phyloP scores from a whole-genome alignment of 768 basidiomycete genomes.

The Mycena kentingensis region DNA sequence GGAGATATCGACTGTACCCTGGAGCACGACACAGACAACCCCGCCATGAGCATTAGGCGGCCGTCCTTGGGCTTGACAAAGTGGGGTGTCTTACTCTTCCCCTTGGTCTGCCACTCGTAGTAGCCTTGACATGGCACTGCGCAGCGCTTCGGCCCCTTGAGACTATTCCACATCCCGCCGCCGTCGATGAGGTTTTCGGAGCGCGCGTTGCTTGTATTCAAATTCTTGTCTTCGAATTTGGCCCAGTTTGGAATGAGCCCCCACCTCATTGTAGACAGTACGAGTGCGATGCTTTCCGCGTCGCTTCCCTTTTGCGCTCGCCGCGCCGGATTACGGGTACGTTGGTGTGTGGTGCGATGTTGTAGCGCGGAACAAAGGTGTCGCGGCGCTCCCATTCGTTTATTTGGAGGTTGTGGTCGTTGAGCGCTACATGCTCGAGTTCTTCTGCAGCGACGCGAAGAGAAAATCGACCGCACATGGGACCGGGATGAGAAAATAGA shows the following conservation, averaged over 20 bases:
- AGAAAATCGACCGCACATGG: not conserved
- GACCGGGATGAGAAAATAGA: too few relatives aligned
- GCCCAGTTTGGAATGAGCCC: constrained; percentile 86
- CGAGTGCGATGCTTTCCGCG: constrained; percentile 36
- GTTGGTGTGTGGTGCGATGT: constrained; percentile 80
- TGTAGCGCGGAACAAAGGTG: constrained; percentile 62
- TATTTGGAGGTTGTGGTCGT: constrained; percentile 2
- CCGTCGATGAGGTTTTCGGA: constrained; percentile 77
- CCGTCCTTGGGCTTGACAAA: constrained; percentile 72
- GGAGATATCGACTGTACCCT: constrained; percentile 44
- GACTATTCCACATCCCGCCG: constrained; percentile 81
- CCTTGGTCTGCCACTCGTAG: constrained; percentile 93
- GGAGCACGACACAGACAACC: constrained; percentile 75
- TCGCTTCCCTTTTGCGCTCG: constrained; percentile 28
- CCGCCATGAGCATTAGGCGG: constrained; percentile 80
- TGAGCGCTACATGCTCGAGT: constrained; percentile 1
- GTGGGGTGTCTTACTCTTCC: constrained; percentile 77
- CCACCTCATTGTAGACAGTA: constrained; percentile 88
- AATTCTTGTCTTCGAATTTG: constrained; percentile 66
- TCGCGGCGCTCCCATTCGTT: constrained; percentile 43
- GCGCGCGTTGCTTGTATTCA: constrained; percentile 91
- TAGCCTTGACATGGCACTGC: constrained; percentile 87
- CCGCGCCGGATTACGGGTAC: constrained; percentile 71
- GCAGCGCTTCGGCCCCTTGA: constrained; percentile 83
- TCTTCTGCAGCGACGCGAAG: not conserved